These are phyloP conservation scores for Paramarasmius palmivorus DNA, from an alignment of 1,284 basidiomycete species.

Conservation along the genomic window DNA sequence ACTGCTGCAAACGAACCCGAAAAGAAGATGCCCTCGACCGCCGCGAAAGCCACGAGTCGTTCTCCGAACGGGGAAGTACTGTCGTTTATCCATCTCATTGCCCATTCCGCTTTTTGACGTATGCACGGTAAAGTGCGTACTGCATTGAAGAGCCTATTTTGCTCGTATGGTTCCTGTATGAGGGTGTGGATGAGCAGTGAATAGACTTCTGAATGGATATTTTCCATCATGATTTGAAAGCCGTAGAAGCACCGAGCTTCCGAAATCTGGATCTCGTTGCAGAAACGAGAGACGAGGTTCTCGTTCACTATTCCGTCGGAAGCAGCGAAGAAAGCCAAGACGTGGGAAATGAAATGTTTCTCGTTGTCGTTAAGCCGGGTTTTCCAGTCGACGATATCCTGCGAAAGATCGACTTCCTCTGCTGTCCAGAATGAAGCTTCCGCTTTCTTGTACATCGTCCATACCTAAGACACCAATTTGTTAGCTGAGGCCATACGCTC, in stretches of 20 bases:
- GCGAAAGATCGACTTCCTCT: slow-evolving; percentile 96
- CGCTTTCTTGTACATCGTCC: slow-evolving; percentile 96
- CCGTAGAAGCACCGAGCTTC: slow-evolving; percentile 99
- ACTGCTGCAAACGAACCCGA: slow-evolving; percentile 94
- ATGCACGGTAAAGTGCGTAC: slow-evolving; percentile 94
- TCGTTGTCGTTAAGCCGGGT: slow-evolving; percentile 92
- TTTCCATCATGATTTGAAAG: slow-evolving; percentile 99
- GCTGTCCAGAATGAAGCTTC: slow-evolving; percentile 97
- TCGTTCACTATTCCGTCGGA: slow-evolving; percentile 99
- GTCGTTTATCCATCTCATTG: slow-evolving; percentile 91
- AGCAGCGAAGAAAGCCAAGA: slow-evolving; percentile 96
- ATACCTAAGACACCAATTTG: slow-evolving; percentile 71
- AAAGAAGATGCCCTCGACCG: slow-evolving; percentile 98
- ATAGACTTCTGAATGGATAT: slow-evolving; percentile 96
- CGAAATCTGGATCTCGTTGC: slow-evolving; percentile 90
- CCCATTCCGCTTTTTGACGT: slow-evolving; percentile 93
- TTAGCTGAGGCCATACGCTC: neutral
- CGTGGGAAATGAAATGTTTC: slow-evolving; percentile 94
- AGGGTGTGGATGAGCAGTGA: slow-evolving; percentile 98
- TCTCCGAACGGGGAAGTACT: slow-evolving; percentile 84
- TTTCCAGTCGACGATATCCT: slow-evolving; percentile 93
- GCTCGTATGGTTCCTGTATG: slow-evolving; percentile 86
- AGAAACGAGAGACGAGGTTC: slow-evolving; percentile 94
- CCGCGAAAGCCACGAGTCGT: slow-evolving; percentile 93
- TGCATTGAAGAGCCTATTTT: slow-evolving; percentile 90